A percentile compares a stretch with the other conserved stretches of the same genome.
phyloP scores from a whole-genome alignment of 2,329 filamentous ascomycete genomes.

The Tolypocladium album region DNA sequence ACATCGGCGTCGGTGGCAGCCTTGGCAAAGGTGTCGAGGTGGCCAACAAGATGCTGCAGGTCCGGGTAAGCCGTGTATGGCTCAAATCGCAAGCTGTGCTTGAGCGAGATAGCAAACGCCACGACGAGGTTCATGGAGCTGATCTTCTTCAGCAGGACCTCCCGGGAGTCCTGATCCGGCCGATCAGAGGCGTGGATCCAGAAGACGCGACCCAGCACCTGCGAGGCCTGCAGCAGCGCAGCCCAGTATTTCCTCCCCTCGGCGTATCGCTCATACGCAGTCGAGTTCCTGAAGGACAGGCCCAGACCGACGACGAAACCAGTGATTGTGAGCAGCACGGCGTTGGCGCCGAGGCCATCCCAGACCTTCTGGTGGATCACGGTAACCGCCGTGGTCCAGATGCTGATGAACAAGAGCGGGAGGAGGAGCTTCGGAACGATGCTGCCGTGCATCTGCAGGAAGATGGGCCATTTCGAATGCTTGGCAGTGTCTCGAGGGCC shows the following conservation, averaged over 20 bases:
- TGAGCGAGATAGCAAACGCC: conserved; percentile 66
- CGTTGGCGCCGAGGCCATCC: conserved; percentile 21
- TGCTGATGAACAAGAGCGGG: conserved; percentile 50
- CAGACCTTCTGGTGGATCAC: conserved; percentile 34
- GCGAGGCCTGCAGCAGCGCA: conserved; percentile 46
- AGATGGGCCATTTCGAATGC: conserved; percentile 68
- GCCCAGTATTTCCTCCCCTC: conserved; percentile 57
- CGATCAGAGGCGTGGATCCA: conserved; percentile 67
- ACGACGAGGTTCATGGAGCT: conserved; percentile 68
- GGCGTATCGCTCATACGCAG: conserved; percentile 63
- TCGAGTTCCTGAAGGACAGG: conserved; percentile 67
- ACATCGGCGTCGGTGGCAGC: conserved; percentile 32
- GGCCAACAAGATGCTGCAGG: conserved; percentile 55
- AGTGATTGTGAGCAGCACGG: conserved; percentile 56
- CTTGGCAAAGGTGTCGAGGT: conserved; percentile 66
- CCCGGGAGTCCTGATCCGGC: conserved; percentile 41
- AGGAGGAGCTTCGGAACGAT: conserved; percentile 65
- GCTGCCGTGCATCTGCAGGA: conserved; percentile 66
- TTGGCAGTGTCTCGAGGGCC: conserved; percentile 59
- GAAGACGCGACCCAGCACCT: conserved; percentile 64
- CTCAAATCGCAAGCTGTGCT: conserved; percentile 77
- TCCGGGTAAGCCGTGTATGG: conserved; percentile 71
- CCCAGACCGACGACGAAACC: conserved; percentile 74
- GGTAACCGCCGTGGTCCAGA: conserved; percentile 58
- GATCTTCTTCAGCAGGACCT: conserved; percentile 60